Evolutionary conservation across 257 asterid genomes (phyloP).

Genomic region (Coffea canephora): DNA sequence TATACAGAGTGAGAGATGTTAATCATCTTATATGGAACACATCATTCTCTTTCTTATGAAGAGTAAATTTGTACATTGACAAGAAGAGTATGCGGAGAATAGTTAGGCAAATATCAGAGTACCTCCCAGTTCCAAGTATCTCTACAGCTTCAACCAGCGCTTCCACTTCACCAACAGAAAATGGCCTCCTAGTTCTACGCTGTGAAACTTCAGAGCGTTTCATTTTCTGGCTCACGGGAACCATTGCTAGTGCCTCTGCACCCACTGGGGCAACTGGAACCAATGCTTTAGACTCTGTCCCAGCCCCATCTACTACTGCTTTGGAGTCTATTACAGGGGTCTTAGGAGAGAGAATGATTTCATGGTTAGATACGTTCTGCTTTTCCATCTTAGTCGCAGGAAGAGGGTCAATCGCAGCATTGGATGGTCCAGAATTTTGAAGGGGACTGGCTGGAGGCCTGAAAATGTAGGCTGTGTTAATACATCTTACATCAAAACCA

Average conservation of each 20-base stretch:
- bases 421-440: constrained; percentile 50
- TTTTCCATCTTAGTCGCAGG: constrained; percentile 36
- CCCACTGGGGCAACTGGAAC: constrained; percentile 39
- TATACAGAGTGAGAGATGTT: neutral
- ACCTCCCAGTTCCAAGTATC: constrained; percentile 95
- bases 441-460: constrained; percentile 56
- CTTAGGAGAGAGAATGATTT: constrained; percentile 32
- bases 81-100: neutral
- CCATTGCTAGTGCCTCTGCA: constrained; percentile 54
- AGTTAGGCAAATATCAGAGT: neutral
- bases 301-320: constrained; percentile 32
- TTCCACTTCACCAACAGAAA: constrained; percentile 88
- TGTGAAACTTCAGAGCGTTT: constrained; percentile 70
- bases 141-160: constrained; percentile 95
- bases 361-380: constrained; percentile 27
- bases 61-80: neutral
- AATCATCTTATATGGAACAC: neutral
- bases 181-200: constrained; percentile 89
- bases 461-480: constrained; percentile 13
- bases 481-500: neutral
- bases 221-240: constrained; percentile 52
- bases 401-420: constrained; percentile 37
- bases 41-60: neutral
- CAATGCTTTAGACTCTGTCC: constrained; percentile 55
- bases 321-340: constrained; percentile 18